phyloP scores from a whole-genome alignment of 225 moss, liverwort and hornwort species.

The Sphagnum tenellum region DNA sequence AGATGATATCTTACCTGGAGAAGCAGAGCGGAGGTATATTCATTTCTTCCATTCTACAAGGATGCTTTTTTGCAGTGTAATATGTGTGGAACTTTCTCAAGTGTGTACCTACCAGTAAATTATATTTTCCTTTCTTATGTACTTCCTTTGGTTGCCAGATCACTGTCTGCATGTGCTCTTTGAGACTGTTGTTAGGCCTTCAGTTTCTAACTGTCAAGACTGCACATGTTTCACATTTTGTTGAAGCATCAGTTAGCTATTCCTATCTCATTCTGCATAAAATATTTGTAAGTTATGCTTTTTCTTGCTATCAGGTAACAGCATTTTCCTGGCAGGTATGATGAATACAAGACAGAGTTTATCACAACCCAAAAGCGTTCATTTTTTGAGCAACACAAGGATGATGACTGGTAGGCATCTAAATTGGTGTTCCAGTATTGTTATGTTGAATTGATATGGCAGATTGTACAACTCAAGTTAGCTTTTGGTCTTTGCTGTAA shows the following conservation, averaged over 20 bases:
- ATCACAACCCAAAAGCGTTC: slow-evolving; percentile 89
- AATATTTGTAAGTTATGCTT: too few relatives aligned
- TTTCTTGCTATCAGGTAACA: background rate
- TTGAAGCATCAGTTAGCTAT: too few relatives aligned
- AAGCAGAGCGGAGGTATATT: slow-evolving; percentile 89
- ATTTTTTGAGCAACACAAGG: slow-evolving; percentile 95
- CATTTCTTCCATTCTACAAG: background rate
- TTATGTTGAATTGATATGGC: slow-evolving; percentile 2
- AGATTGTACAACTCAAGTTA: background rate
- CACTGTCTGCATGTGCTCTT: background rate
- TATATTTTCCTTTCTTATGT: too few relatives aligned
- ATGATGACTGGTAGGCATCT: slow-evolving; percentile 78
- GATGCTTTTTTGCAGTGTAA: too few relatives aligned
- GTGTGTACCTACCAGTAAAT: too few relatives aligned
- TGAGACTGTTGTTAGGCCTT: background rate
- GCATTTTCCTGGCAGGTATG: slow-evolving; percentile 52
- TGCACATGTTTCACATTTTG: too few relatives aligned
- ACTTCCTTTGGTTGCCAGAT: background rate
- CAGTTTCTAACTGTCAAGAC: too few relatives aligned
- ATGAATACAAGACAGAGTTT: slow-evolving; percentile 94
- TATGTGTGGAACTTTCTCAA: too few relatives aligned
- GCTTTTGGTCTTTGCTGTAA: too few relatives aligned
- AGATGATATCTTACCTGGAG: slow-evolving; percentile 92
- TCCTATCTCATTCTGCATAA: too few relatives aligned
- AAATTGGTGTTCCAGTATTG: background rate